Evolutionary conservation across 176 grass and related monocot species (phyloP).

Genomic region (Thinopyrum elongatum): DNA sequence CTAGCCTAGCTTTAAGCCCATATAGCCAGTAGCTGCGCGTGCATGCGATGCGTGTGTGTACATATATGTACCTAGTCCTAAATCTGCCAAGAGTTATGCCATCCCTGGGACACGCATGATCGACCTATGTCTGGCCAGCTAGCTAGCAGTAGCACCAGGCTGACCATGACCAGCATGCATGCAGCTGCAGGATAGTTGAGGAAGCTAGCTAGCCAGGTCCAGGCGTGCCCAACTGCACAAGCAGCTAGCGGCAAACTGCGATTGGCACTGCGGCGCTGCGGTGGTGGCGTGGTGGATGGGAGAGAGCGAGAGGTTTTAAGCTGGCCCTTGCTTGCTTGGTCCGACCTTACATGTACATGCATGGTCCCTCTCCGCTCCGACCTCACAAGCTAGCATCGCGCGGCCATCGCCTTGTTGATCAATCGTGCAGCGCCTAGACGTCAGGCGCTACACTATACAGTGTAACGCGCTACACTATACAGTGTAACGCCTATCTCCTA

Average conservation of each 20-base stretch:
- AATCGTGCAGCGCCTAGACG: no score
- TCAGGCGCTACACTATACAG: no score
- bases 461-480: no score
- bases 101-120: no score
- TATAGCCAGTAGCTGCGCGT: background rate
- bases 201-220: background rate
- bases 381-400: conserved; percentile 14
- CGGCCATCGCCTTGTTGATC: conserved; percentile 49
- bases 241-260: conserved; percentile 42
- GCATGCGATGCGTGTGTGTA: background rate
- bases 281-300: background rate
- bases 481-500: no score
- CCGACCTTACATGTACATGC: no score
- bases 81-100: conserved; percentile 23
- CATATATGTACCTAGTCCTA: background rate
- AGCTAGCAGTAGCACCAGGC: no score
- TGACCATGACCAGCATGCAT: background rate
- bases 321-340: background rate
- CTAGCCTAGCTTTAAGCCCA: no score
- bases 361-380: background rate
- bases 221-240: background rate
- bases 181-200: background rate
- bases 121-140: no score
- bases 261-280: conserved; percentile 48
- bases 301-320: conserved; percentile 28